Evolutionary conservation across 306 rosid species (phyloP).

Genomic region (Quercus variabilis): DNA sequence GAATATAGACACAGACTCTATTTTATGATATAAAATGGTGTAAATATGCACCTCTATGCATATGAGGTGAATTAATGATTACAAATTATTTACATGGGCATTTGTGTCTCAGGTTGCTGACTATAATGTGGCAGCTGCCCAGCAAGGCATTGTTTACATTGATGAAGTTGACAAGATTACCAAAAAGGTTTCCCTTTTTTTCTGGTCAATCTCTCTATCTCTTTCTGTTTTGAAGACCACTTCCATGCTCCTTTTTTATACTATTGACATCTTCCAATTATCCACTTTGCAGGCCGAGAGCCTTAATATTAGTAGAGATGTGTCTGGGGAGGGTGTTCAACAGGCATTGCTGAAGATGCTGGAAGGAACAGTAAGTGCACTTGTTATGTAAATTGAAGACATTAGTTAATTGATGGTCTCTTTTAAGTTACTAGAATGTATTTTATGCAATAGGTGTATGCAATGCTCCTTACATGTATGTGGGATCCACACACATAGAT

Average conservation of each 20-base stretch:
- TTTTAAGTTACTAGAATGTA: not conserved
- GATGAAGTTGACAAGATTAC: conserved; percentile 99
- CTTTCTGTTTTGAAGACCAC: not conserved
- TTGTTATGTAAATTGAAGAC: conserved; percentile 2
- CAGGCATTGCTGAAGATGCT: conserved; percentile 97
- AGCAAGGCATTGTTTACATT: conserved; percentile 96
- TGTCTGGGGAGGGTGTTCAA: conserved; percentile 98
- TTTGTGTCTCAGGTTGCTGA: conserved; percentile 73
- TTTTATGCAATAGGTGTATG: too few relatives aligned
- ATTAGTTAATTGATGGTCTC: not conserved
- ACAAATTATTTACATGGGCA: not conserved
- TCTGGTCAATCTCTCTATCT: not conserved
- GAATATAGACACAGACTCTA: not conserved
- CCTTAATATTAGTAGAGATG: conserved; percentile 95
- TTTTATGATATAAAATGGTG: not conserved
- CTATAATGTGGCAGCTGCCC: conserved; percentile 93
- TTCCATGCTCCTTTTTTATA: not conserved
- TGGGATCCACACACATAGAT: too few relatives aligned
- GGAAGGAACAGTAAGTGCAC: conserved; percentile 89
- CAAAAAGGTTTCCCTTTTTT: conserved; percentile 61
- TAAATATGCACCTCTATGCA: not conserved
- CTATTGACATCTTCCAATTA: conserved; percentile 18
- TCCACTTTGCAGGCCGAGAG: conserved; percentile 82
- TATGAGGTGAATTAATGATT: not conserved
- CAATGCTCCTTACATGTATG: too few relatives aligned